Evolutionary conservation across 352 stramenopile genomes (phyloP), one percentile per base, ranked within the genome.

Genomic region (Phytopythium ostracodes): DNA sequence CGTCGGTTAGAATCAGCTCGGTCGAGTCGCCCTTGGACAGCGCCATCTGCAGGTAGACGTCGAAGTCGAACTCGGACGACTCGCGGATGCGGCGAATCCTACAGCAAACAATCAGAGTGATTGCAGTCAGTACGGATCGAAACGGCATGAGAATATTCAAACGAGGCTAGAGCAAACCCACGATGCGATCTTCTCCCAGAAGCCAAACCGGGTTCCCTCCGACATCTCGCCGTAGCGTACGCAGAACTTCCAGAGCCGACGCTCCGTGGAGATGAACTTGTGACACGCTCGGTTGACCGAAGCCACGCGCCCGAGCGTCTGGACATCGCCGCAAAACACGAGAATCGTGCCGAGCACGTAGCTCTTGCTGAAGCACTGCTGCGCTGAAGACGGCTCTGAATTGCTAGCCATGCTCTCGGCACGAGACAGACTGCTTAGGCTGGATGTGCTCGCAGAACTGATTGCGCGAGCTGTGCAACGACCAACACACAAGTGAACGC

Each of bases 41-140:
- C 20, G 81, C 83, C 84, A 94, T 92, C 27, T 92, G 78, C 62
- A 94, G 62, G 52, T 95, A 93, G 49, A 85, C 93, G 46, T 91
- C 81, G 51, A 91, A 95, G 66, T 95, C 87, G 25, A 88, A 46
- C 38, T 93, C 81, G 0, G 82, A 87, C 11, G 74, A 36, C 4
- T 76, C 61, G 10, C 84, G 84, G 0, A 79, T 60, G n/a, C 76
- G 73, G 8, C 60, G 24, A n/a, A 79, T 63, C 20, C 77, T 75
- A 31, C 63, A 54, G 15, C 15, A 29, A 0, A 52, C 5, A 40
- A 7, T 5, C 2, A 25, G 4, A 43, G 42, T 27, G 49, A 59
- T 29, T 22, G 38, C 24, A 25, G 15, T 38, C n/a, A 51, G 18
- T 15, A 15, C 52, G 14, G 53, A 5, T 50, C 20, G 20, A 46